These are phyloP conservation scores for Hysterium pulicare DNA, from an alignment of 2,329 filamentous ascomycete species.

Conservation along the genomic window DNA sequence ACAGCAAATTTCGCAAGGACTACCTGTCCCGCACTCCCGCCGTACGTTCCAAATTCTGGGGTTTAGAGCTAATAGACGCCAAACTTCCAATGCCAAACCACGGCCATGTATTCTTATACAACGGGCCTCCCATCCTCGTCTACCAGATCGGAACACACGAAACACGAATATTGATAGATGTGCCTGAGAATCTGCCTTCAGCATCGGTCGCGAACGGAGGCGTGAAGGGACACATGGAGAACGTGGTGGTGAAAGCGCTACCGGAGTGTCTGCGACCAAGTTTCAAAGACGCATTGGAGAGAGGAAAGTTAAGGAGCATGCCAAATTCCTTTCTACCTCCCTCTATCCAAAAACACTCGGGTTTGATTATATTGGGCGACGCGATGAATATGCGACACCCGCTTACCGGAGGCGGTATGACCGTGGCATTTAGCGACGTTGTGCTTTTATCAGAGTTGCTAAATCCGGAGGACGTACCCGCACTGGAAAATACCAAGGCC, in stretches of 20 bases:
- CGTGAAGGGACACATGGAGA: slow-evolving; percentile 77
- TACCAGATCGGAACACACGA: slow-evolving; percentile 97
- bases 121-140: slow-evolving; percentile 75
- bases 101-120: slow-evolving; percentile 84
- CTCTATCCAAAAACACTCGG: slow-evolving; percentile 65
- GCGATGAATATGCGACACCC: slow-evolving; percentile 99
- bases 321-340: slow-evolving; percentile 93
- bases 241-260: slow-evolving; percentile 74
- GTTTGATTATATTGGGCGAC: slow-evolving; percentile 82
- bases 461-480: slow-evolving; percentile 63
- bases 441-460: slow-evolving; percentile 73
- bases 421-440: slow-evolving; percentile 91
- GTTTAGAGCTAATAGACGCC: slow-evolving; percentile 85
- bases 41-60: slow-evolving; percentile 86
- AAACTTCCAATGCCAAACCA: slow-evolving; percentile 70
- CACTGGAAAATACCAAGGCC: slow-evolving; percentile 63
- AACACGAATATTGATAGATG: slow-evolving; percentile 84
- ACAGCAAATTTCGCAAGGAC: slow-evolving; percentile 83
- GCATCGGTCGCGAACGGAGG: slow-evolving; percentile 74
- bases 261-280: slow-evolving; percentile 69
- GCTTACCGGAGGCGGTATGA: slow-evolving; percentile 96
- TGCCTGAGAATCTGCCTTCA: slow-evolving; percentile 72
- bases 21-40: slow-evolving; percentile 65
- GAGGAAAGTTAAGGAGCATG: slow-evolving; percentile 82
- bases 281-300: slow-evolving; percentile 71